Evolutionary conservation across 805 yeast genomes (phyloP).

Genomic region (Cyberlindnera mycetangii): DNA sequence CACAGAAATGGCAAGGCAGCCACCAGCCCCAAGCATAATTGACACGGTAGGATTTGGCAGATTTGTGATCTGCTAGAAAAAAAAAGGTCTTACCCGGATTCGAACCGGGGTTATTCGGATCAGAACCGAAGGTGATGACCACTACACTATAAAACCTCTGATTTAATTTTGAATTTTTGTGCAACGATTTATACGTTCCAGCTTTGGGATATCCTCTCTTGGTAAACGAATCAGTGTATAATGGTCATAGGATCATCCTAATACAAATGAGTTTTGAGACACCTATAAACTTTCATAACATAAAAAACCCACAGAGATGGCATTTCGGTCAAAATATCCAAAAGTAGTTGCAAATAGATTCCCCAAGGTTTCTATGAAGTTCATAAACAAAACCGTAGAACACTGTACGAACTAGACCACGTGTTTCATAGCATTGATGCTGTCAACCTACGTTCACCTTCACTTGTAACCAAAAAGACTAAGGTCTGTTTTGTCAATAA

Average conservation of each 20-base stretch:
- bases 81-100: slow-evolving; percentile 32
- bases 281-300: no score
- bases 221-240: no score
- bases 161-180: background rate
- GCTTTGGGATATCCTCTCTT: no score
- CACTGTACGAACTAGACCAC: background rate
- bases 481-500: background rate
- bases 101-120: slow-evolving; percentile 34
- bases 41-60: slow-evolving; percentile 5
- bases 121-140: slow-evolving; percentile 34
- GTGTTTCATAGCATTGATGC: background rate
- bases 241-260: no score
- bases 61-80: slow-evolving; percentile 1
- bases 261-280: no score
- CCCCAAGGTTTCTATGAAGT: no score
- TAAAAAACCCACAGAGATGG: no score
- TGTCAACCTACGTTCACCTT: no score
- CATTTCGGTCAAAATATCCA: no score
- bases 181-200: background rate
- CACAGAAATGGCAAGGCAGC: background rate
- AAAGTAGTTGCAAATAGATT: no score
- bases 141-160: slow-evolving; percentile 27
- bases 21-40: background rate
- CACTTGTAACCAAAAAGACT: no score
- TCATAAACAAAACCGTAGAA: no score